Conservation (phyloP, 78 protist genomes). For the Emiliania huxleyi region DNA sequence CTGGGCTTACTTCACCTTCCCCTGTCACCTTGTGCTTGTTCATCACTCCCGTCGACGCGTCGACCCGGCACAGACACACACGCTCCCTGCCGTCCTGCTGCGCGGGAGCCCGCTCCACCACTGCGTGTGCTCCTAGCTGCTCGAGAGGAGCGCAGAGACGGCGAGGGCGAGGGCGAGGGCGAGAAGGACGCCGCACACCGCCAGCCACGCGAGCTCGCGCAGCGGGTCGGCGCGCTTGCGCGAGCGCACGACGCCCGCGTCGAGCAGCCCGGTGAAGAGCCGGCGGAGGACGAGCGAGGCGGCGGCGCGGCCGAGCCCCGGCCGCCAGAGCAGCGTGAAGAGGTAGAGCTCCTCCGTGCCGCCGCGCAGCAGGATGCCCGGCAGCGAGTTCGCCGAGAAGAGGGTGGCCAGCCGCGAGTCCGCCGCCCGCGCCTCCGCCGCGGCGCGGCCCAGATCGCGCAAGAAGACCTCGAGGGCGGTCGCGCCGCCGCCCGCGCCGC, state of each 20-base stretch:
- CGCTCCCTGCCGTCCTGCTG: no score
- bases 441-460: background rate
- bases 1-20: no score
- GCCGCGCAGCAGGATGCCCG: background rate
- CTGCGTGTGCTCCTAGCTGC: no score
- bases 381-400: background rate
- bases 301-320: background rate
- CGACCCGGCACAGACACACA: no score
- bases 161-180: no score
- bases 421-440: background rate
- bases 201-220: no score
- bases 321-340: background rate
- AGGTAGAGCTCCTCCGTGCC: background rate
- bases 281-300: background rate
- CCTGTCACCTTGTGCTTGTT: no score
- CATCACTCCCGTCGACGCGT: no score
- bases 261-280: background rate
- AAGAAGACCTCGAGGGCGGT: background rate
- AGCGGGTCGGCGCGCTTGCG: background rate
- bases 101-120: no score
- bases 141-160: no score
- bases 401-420: background rate
- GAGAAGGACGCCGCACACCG: no score
- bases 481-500: background rate
- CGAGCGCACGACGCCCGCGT: background rate